A percentile compares a stretch with the other conserved stretches of the same genome.
Evolutionary conservation across 306 rosid genomes (phyloP).

Genomic region (Benincasa hispida): DNA sequence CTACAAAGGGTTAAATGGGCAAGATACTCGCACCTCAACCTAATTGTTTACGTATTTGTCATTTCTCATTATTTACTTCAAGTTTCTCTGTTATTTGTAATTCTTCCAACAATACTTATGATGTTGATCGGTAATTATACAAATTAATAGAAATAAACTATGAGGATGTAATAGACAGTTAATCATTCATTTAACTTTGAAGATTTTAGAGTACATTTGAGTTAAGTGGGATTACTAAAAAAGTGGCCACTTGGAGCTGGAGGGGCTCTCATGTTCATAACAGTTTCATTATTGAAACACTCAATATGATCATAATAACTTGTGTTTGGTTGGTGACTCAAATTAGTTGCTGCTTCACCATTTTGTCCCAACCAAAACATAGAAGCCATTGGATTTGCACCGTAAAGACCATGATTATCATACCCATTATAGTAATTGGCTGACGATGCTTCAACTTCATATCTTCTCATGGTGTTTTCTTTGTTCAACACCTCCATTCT

Average conservation of each 20-base stretch:
- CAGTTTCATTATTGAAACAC: not conserved
- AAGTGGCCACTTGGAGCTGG: not conserved
- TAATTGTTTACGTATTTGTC: too few species aligned
- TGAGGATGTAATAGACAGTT: not conserved
- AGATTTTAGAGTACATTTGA: not conserved
- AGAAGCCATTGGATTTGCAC: not conserved
- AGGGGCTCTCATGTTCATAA: not conserved
- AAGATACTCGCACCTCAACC: too few species aligned
- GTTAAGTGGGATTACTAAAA: not conserved
- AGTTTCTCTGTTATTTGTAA: too few species aligned
- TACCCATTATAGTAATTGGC: not conserved
- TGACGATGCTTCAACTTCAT: not conserved
- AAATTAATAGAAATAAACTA: not conserved
- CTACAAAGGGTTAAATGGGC: too few species aligned
- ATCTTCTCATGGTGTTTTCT: not conserved
- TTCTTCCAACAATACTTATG: too few species aligned
- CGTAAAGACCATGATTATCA: not conserved
- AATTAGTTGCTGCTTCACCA: not conserved
- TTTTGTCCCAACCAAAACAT: not conserved
- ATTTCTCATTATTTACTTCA: too few species aligned
- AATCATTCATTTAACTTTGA: not conserved
- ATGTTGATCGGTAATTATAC: not conserved
- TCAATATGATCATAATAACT: not conserved
- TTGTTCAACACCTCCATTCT: not conserved
- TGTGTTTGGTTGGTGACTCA: not conserved